Evolutionary conservation across 176 grass and related monocot genomes (phyloP), one percentile per base, ranked within the genome.

Genomic region (Juncus effusus): DNA sequence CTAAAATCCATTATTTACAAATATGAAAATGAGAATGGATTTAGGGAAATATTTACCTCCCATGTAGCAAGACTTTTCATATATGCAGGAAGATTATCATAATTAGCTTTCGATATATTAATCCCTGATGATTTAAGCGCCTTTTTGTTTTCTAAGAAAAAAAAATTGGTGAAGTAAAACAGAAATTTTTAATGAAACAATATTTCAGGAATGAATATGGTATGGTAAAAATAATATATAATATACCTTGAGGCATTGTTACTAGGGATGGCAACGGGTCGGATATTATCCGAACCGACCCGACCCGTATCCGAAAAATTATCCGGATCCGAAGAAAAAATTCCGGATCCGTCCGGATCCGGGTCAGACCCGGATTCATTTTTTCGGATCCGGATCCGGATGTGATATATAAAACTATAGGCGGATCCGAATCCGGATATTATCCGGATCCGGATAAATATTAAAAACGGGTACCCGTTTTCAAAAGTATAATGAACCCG

Each of bases 61-160:
- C 88, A 91, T 35, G 93, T 81, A 45, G 82, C 93, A 13, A 96
- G 77, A 62, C 74, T 75, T 72, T 80, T 91, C 84, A 96, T 81
- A 62, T 81, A 96, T 38, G 82, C 54, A 54, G 93, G 93, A 61
- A 96, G 72, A 51, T 82, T 51, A 55, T 91, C 87, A 41, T 88
- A 96, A 7, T 79, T 77, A 65, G 70, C 81, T 72, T 77, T 80
- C 2, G 82, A 78, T 35, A 61, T 70, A 59, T 35, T 83, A 56
- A 96, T 79, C 42, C 63, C 59, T 41, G 67, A n/a, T 69, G 35
- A 73, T 83, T 84, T 64, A 1, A 50, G 60, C 67, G 51, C 36
- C 59, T 77, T 59, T 70, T 11, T 70, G 52, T 36, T 61, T 59
- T 76, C 69, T 81, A 12, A 8, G 64, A 70, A 52, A 56, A 40